phyloP scores from a whole-genome alignment of 2,329 filamentous ascomycete genomes.

The Colletotrichum agaves region DNA sequence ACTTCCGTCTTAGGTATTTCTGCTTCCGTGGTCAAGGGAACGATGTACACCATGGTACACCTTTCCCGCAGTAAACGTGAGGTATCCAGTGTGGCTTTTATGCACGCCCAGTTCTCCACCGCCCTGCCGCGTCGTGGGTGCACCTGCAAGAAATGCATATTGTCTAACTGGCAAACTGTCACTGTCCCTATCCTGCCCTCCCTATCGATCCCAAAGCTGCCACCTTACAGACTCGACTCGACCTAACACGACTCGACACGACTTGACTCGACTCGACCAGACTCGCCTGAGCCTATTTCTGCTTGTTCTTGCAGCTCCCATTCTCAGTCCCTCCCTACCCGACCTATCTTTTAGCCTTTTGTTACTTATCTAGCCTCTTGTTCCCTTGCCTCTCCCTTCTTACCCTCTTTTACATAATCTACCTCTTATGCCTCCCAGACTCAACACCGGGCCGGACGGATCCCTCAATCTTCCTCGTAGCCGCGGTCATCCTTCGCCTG shows the following conservation, averaged over 20 bases:
- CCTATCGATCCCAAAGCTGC: background rate
- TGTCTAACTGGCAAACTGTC: background rate
- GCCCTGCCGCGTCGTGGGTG: background rate
- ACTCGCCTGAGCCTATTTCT: slow-evolving; percentile 10
- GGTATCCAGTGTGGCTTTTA: slow-evolving; percentile 2
- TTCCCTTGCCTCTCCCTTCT: slow-evolving; percentile 1
- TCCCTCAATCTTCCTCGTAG: slow-evolving; percentile 30
- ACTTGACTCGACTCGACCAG: too few relatives aligned
- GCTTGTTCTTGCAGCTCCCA: slow-evolving; percentile 11
- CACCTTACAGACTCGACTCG: too few relatives aligned
- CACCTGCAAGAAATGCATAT: background rate
- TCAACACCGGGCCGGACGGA: slow-evolving; percentile 34
- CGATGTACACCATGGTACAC: background rate
- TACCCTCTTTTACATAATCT: slow-evolving; percentile 16
- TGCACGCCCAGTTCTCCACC: background rate
- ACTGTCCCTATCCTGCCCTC: background rate
- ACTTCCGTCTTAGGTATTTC: too few relatives aligned
- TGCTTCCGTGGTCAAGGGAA: too few relatives aligned
- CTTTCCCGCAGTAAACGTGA: background rate
- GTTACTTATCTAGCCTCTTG: background rate
- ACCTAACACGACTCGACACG: too few relatives aligned
- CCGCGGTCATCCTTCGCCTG: slow-evolving; percentile 23
- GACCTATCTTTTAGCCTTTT: slow-evolving; percentile 9
- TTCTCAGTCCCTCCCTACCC: slow-evolving; percentile 33
- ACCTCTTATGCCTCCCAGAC: slow-evolving; percentile 37